Percentiles rank a stretch among this genome's conserved stretches.
phyloP scores from a whole-genome alignment of 805 yeast genomes.

The Sugiyamaella boreocaroliniensis region DNA sequence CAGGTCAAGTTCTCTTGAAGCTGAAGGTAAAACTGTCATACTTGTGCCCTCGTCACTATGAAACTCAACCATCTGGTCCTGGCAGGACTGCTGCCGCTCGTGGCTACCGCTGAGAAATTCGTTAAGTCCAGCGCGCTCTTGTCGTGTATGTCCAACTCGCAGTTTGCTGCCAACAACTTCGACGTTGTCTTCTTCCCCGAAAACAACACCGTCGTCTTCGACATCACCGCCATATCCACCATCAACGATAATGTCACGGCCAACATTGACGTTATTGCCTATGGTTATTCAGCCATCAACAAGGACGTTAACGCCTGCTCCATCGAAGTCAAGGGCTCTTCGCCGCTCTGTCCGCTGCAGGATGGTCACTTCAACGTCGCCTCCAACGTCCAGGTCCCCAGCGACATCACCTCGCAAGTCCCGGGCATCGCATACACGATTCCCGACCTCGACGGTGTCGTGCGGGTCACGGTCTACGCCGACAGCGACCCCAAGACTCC shows the following conservation, averaged over 20 bases:
- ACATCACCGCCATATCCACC: constrained; percentile 71
- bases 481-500: constrained; percentile 41
- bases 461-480: constrained; percentile 58
- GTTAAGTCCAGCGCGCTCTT: constrained; percentile 58
- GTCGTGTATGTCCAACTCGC: constrained; percentile 89
- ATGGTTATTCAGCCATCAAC: constrained; percentile 64
- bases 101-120: constrained; percentile 26
- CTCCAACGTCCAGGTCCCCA: constrained; percentile 35
- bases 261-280: constrained; percentile 59
- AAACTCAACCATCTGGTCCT: neutral
- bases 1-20: too few relatives aligned
- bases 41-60: neutral
- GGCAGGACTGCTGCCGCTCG: neutral
- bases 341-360: constrained; percentile 68
- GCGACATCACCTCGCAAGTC: constrained; percentile 40
- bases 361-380: constrained; percentile 79
- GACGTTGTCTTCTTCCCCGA: constrained; percentile 67
- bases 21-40: neutral
- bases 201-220: constrained; percentile 55
- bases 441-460: constrained; percentile 93
- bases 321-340: constrained; percentile 33
- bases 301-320: constrained; percentile 57
- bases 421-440: constrained; percentile 84
- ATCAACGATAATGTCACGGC: constrained; percentile 68
- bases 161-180: constrained; percentile 75